phyloP scores from a whole-genome alignment of 192 early-diverging fungal genomes.

The Ambispora gerdemannii region DNA sequence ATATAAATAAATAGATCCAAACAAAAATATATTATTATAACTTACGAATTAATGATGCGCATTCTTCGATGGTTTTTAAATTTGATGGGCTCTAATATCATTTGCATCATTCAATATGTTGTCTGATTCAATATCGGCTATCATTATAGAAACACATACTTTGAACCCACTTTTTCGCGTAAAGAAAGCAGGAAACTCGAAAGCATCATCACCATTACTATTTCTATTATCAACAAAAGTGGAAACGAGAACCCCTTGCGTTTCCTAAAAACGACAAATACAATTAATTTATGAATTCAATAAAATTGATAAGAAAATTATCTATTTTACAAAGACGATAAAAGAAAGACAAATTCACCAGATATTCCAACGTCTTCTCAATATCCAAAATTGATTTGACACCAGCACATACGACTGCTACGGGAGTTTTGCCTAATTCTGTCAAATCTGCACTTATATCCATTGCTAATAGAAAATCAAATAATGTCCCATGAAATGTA shows the following conservation, averaged over 20 bases:
- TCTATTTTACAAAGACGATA: background rate
- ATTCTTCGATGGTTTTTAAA: constrained; percentile 47
- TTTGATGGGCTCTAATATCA: constrained; percentile 48
- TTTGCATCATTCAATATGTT: background rate
- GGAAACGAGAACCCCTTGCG: constrained; percentile 87
- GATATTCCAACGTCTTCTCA: constrained; percentile 82
- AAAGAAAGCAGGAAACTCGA: constrained; percentile 91
- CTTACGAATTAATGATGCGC: constrained; percentile 57
- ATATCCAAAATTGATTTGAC: constrained; percentile 97
- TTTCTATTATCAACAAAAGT: constrained; percentile 74
- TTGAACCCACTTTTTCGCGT: constrained; percentile 68
- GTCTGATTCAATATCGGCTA: background rate
- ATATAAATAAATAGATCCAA: background rate
- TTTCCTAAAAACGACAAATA: constrained; percentile 64
- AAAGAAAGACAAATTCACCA: constrained; percentile 44
- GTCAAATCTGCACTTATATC: constrained; percentile 92
- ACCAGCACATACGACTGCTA: constrained; percentile 94
- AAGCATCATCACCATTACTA: no score
- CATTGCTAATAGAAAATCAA: constrained; percentile 52
- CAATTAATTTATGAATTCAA: no score
- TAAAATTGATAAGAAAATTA: background rate
- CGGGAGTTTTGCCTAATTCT: constrained; percentile 86
- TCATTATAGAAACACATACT: constrained; percentile 32
- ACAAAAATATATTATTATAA: background rate
- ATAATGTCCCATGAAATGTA: background rate